A percentile compares a stretch with the other conserved stretches of the same genome.
Evolutionary conservation across 2,329 filamentous ascomycete genomes (phyloP).

Genomic region (Aspergillus vadensis): DNA sequence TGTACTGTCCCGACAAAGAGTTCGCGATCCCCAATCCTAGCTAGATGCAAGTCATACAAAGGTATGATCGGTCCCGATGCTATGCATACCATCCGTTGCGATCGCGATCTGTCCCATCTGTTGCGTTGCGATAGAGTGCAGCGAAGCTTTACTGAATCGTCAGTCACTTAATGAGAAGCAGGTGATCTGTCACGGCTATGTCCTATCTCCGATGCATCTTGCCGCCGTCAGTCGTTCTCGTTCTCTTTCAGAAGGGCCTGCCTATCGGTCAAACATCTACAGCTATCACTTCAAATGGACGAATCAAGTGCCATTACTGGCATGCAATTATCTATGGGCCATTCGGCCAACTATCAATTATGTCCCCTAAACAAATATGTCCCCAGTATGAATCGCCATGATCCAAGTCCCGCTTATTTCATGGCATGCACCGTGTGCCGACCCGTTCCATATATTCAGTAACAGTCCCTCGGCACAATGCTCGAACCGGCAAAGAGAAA

Average conservation of each 20-base stretch:
- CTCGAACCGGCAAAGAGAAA: not conserved
- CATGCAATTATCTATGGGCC: conserved; percentile 19
- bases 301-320: conserved; percentile 1
- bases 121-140: too few relatives aligned
- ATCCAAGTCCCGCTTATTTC: conserved; percentile 23
- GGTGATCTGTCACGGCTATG: not conserved
- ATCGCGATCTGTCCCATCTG: too few relatives aligned
- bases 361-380: conserved; percentile 20
- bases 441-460: conserved; percentile 11
- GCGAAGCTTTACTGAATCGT: not conserved
- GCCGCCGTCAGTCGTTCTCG: too few relatives aligned
- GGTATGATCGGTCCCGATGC: not conserved
- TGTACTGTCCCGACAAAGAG: too few relatives aligned
- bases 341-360: conserved; percentile 22
- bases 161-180: not conserved
- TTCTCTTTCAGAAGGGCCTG: too few relatives aligned
- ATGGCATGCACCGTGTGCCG: conserved; percentile 17
- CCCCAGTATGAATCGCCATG: conserved; percentile 19
- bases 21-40: not conserved
- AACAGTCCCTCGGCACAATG: conserved; percentile 1
- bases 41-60: not conserved
- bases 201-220: not conserved
- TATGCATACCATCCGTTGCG: not conserved
- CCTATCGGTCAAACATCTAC: not conserved
- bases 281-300: not conserved